Percentiles rank a stretch among this genome's conserved stretches.
phyloP scores from a whole-genome alignment of 345 rosid genomes.

The Barbarea vulgaris region DNA sequence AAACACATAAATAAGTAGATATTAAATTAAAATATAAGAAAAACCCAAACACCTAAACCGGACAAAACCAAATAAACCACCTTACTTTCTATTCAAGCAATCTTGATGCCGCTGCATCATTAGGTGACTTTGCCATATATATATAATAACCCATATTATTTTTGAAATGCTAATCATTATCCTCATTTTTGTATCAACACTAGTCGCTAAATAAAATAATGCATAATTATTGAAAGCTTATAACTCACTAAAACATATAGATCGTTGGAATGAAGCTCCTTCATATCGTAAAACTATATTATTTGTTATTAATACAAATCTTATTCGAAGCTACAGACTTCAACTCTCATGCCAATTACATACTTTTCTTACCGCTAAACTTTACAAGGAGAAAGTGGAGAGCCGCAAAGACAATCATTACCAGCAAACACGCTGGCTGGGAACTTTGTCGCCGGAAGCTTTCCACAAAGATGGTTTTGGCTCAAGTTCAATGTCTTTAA shows the following conservation, averaged over 20 bases:
- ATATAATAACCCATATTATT: no score
- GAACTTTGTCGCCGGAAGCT: conserved; percentile 61
- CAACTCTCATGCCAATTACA: not conserved
- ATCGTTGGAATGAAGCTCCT: not conserved
- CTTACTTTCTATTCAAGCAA: no score
- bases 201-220: not conserved
- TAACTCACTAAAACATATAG: not conserved
- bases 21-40: no score
- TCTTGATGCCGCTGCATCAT: no score
- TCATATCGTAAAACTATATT: not conserved
- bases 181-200: not conserved
- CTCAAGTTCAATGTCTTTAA: conserved; percentile 56
- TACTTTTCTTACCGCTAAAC: not conserved
- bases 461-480: conserved; percentile 66
- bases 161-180: no score
- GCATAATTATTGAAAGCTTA: not conserved
- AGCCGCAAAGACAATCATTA: conserved; percentile 59
- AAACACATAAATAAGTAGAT: no score
- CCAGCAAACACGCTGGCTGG: conserved; percentile 55
- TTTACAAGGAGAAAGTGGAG: conserved; percentile 59
- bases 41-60: no score
- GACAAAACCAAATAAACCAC: no score
- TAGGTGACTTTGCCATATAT: no score
- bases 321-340: not conserved
- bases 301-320: not conserved